Evolutionary conservation across 805 yeast genomes (phyloP).

Genomic region (Candida corydali): DNA sequence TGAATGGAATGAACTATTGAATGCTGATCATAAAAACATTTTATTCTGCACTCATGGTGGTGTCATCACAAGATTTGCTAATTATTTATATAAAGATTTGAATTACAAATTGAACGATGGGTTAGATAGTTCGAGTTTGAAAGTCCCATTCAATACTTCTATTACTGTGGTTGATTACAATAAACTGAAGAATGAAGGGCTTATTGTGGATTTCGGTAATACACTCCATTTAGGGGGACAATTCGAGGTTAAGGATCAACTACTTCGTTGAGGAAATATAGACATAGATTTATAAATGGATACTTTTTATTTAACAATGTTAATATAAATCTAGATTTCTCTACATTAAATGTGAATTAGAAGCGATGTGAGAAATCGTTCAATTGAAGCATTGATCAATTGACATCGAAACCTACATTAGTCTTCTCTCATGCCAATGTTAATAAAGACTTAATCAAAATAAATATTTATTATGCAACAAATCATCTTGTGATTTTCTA

Average conservation of each 20-base stretch:
- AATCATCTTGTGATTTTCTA: neutral
- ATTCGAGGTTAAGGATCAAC: constrained; percentile 46
- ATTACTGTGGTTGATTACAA: constrained; percentile 61
- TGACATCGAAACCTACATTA: too few relatives aligned
- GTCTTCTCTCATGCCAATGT: too few relatives aligned
- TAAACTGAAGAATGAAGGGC: constrained; percentile 35
- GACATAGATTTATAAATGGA: neutral
- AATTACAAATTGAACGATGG: constrained; percentile 35
- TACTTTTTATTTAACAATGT: too few relatives aligned
- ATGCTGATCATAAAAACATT: constrained; percentile 43
- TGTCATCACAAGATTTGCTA: constrained; percentile 58
- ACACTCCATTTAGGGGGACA: constrained; percentile 64
- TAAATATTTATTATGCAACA: too few relatives aligned
- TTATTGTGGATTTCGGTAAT: constrained; percentile 55
- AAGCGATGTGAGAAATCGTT: too few relatives aligned
- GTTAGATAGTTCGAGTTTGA: constrained; percentile 37
- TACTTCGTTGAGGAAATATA: constrained; percentile 5
- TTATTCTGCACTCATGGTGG: constrained; percentile 79
- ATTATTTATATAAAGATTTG: constrained; percentile 42
- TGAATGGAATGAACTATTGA: constrained; percentile 43
- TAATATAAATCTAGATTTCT: too few relatives aligned
- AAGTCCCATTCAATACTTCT: constrained; percentile 73
- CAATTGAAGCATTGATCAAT: too few relatives aligned
- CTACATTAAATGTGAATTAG: too few relatives aligned
- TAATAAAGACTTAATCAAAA: too few relatives aligned